phyloP scores from a whole-genome alignment of 805 yeast species.

The Yarrowia hollandica region DNA sequence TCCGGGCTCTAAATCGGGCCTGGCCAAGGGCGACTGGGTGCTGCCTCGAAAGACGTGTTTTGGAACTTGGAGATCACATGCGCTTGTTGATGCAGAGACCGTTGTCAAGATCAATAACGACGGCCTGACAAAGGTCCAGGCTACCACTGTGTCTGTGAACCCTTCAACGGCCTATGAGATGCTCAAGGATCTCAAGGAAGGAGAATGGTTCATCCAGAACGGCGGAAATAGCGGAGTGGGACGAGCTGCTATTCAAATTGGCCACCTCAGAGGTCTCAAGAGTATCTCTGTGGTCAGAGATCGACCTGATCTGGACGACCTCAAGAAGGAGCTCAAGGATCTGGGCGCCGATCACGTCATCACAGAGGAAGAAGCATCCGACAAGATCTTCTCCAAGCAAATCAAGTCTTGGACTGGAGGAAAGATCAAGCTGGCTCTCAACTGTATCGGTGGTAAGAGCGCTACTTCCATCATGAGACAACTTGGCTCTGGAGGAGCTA shows the following conservation, averaged over 20 bases:
- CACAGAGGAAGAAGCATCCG: constrained; percentile 80
- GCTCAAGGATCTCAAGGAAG: constrained; percentile 67
- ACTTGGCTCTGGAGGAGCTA: constrained; percentile 66
- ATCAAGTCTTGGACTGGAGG: constrained; percentile 51
- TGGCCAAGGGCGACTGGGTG: constrained; percentile 80
- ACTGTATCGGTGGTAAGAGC: constrained; percentile 91
- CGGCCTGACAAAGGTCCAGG: constrained; percentile 46
- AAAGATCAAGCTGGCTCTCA: constrained; percentile 75
- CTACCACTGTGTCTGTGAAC: constrained; percentile 89
- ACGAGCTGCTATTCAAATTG: constrained; percentile 85
- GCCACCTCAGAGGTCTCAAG: constrained; percentile 71
- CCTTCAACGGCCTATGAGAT: constrained; percentile 90
- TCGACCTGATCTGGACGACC: constrained; percentile 71
- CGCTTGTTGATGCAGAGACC: constrained; percentile 55
- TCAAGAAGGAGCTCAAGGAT: constrained; percentile 53
- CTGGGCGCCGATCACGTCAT: constrained; percentile 88
- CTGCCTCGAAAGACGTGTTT: constrained; percentile 73
- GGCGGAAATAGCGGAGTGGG: constrained; percentile 98
- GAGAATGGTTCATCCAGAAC: constrained; percentile 91
- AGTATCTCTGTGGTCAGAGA: constrained; percentile 87
- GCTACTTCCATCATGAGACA: constrained; percentile 82
- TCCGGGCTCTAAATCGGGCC: constrained; percentile 51
- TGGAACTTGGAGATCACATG: constrained; percentile 94
- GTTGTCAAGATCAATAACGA: constrained; percentile 38
- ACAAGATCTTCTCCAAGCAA: constrained; percentile 56